Base-by-base conservation (phyloP, 805 yeast genomes). In the Metschnikowia noctiluminum region DNA sequence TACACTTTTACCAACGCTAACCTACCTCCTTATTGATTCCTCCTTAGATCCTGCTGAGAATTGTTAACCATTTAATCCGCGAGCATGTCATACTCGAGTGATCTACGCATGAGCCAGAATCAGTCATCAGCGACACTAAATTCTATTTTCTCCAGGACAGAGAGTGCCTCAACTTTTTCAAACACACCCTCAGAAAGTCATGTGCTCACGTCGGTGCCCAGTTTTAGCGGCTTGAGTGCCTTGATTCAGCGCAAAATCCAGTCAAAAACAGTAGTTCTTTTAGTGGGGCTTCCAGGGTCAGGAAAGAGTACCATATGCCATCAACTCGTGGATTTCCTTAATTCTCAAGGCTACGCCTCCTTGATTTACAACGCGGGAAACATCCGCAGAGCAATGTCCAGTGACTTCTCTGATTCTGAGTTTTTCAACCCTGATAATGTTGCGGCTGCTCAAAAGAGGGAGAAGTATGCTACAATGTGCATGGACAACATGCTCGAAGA, bases 331-430 rank as follows among this genome's bases (percentile, higher is more conserved):
- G 51, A 55, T n/a, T 59, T 36, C 39, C 43, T 57, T 34, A 45
- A 42, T 26, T 21, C 45, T 14, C 45, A 40, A 43, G 51, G 50
- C 38, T 54, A 47, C 49, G 46, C 45, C 28, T 40, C 51, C 13
- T 45, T 46, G 31, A 52, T 54, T 12, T 79, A 71, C 57, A 79
- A 79, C 53, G 82, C 82, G 28, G 84, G 84, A 26, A 74, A 78
- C 52, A 69, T 77, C 16, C 64, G 84, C 46, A 65, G 83, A 47
- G 62, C 62, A 44, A 60, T 57, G 35, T 54, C 60, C 43, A 43
- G 51, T 21, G 48, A 32, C 14, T 65, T 65, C 47, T 57, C 65
- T 48, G 64, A 63, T 52, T 56, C 68, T n/a, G 68, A 66, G 38
- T 71, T 66, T 51, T 72, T 73, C 59, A 62, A 69, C 51, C 75